Evolutionary conservation across 176 grass and related monocot genomes (phyloP).

Genomic region (Rhipidocladum racemiflorum): DNA sequence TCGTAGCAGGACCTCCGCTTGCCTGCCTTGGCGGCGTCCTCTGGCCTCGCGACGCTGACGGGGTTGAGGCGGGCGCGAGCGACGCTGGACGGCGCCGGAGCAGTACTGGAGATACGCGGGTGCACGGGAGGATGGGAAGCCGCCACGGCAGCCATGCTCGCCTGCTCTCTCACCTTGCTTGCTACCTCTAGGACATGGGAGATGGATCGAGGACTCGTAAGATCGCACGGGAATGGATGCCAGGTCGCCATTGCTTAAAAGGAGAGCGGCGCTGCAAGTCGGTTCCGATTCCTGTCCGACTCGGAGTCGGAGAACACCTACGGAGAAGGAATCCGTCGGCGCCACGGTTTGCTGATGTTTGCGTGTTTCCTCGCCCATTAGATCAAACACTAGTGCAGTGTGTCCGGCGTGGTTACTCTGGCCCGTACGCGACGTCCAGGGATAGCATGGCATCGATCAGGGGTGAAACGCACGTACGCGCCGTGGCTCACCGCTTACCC

Average conservation of each 20-base stretch:
- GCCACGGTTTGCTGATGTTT: not conserved
- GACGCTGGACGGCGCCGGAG: not conserved
- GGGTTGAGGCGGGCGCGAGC: not conserved
- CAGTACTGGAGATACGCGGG: not conserved
- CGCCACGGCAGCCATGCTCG: not conserved
- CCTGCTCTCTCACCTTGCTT: not conserved
- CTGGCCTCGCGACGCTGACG: not conserved
- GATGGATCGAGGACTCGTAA: not conserved
- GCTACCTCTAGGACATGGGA: not conserved
- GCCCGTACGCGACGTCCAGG: too few species aligned
- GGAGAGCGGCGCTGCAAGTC: not conserved
- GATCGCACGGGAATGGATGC: not conserved
- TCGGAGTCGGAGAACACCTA: not conserved
- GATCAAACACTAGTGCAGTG: not conserved
- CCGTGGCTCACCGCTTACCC: too few species aligned
- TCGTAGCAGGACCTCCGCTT: not conserved
- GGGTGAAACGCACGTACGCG: too few species aligned
- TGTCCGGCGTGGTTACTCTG: not conserved
- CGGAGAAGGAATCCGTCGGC: not conserved
- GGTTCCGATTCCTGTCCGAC: not conserved
- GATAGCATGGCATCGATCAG: too few species aligned
- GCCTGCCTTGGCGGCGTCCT: not conserved
- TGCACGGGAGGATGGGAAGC: too few species aligned
- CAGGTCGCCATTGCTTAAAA: not conserved
- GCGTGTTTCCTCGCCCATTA: not conserved